Evolutionary conservation across 2,329 filamentous ascomycete genomes (phyloP).

Genomic region (Akanthomyces muscarius): DNA sequence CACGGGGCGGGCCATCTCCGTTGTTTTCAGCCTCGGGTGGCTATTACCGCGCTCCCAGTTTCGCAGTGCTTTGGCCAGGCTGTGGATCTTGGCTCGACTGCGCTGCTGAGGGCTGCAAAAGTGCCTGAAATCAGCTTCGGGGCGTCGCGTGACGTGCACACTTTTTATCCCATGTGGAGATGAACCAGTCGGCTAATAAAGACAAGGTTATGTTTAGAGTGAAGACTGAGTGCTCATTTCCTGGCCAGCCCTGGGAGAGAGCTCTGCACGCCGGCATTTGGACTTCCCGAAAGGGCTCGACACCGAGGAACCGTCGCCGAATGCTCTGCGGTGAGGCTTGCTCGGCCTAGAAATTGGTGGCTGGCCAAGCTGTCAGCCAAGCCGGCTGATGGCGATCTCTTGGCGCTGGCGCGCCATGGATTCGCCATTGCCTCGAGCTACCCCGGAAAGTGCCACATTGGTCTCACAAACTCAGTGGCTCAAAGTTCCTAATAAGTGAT

Average conservation of each 20-base stretch:
- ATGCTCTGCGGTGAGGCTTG: not conserved
- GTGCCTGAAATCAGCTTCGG: not conserved
- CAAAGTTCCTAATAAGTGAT: rapidly evolving
- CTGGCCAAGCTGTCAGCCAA: not conserved
- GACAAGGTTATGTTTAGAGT: conserved; percentile 1
- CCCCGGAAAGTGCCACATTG: no score
- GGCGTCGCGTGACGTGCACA: conserved; percentile 7
- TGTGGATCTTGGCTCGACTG: not conserved
- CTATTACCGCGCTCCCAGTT: conserved; percentile 7
- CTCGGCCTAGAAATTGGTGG: not conserved
- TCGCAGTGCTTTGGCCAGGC: not conserved
- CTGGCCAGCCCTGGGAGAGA: not conserved
- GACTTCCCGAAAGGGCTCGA: not conserved
- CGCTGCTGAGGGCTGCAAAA: not conserved
- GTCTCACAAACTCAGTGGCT: not conserved
- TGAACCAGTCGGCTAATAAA: not conserved
- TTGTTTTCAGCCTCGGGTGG: not conserved
- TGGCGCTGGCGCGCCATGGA: not conserved
- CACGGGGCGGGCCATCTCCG: not conserved
- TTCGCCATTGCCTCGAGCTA: not conserved
- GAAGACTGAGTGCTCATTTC: not conserved
- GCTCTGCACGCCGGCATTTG: not conserved
- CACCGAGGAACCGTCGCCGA: not conserved
- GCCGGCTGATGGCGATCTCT: conserved; percentile 4
- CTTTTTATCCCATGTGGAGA: conserved; percentile 2